Evolutionary conservation across 768 basidiomycete genomes (phyloP).

Genomic region (Trametes sanguinea): DNA sequence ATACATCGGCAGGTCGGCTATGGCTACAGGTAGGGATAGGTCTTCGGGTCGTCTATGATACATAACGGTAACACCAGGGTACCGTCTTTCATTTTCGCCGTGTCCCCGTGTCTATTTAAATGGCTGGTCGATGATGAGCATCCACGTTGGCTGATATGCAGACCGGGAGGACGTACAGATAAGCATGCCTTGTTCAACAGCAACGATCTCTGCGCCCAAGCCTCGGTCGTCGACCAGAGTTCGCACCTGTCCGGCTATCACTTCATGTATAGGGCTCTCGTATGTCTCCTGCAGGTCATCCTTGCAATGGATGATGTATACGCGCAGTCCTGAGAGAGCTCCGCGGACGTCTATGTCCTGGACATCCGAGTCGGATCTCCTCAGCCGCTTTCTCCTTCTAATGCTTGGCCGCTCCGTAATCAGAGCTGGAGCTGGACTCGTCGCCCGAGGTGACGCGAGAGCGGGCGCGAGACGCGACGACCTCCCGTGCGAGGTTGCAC

Average conservation of each 20-base stretch:
- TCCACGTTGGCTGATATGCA: neutral
- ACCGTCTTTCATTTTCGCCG: too few relatives aligned
- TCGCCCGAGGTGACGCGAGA: neutral
- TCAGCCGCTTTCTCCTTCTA: constrained; percentile 41
- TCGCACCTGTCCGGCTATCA: constrained; percentile 75
- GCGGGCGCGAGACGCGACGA: constrained; percentile 47
- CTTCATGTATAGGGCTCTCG: constrained; percentile 55
- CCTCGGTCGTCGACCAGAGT: constrained; percentile 57
- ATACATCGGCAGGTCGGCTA: constrained; percentile 33
- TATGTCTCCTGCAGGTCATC: constrained; percentile 56
- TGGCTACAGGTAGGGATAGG: constrained; percentile 24
- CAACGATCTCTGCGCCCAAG: constrained; percentile 73
- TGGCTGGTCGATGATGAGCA: neutral
- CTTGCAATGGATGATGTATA: constrained; percentile 91
- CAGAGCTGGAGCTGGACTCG: neutral
- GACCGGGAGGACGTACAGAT: constrained; percentile 50
- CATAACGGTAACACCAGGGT: neutral
- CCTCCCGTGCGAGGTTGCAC: constrained; percentile 63
- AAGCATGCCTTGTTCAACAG: constrained; percentile 78
- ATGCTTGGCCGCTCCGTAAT: constrained; percentile 3
- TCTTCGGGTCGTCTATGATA: neutral
- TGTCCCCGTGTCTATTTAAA: neutral
- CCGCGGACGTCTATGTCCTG: constrained; percentile 47
- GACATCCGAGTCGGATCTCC: constrained; percentile 29
- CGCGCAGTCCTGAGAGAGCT: constrained; percentile 56